Conservation (phyloP, 768 basidiomycete species). For the Tubosaeta sp. region DNA sequence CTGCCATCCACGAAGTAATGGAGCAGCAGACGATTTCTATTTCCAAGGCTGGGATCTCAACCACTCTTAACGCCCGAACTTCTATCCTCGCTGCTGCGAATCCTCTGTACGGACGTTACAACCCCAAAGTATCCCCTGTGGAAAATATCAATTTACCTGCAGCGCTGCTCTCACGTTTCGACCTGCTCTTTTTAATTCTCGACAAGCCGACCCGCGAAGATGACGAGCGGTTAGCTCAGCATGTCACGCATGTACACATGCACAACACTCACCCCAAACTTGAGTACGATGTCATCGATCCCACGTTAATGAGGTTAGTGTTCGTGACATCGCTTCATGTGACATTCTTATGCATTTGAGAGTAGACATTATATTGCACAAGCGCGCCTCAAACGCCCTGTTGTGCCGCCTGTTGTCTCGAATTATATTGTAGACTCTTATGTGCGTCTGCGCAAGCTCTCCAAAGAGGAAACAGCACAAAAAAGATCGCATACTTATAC, state of each 20-base stretch:
- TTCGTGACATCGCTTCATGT: background rate
- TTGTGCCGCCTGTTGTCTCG: slow-evolving; percentile 85
- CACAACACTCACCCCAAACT: slow-evolving; percentile 84
- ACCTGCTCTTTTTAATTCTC: slow-evolving; percentile 92
- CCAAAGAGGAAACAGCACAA: slow-evolving; percentile 84
- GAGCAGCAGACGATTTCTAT: slow-evolving; percentile 99
- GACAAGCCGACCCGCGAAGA: slow-evolving; percentile 95
- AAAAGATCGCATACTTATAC: slow-evolving; percentile 93
- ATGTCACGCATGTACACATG: slow-evolving; percentile 99
- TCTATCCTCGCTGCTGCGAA: slow-evolving; percentile 98
- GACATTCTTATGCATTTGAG: slow-evolving; percentile 1
- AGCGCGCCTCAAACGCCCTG: slow-evolving; percentile 83
- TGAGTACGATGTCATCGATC: slow-evolving; percentile 80
- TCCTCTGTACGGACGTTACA: slow-evolving; percentile 96
- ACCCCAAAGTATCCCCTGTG: slow-evolving; percentile 94
- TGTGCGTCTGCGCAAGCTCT: slow-evolving; percentile 88
- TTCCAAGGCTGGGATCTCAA: slow-evolving; percentile 98
- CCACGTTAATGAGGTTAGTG: slow-evolving; percentile 78
- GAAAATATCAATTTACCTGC: slow-evolving; percentile 99
- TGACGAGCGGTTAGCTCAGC: slow-evolving; percentile 93
- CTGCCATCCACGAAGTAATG: slow-evolving; percentile 99
- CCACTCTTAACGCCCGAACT: slow-evolving; percentile 94
- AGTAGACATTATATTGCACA: slow-evolving; percentile 89
- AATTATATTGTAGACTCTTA: slow-evolving; percentile 94
- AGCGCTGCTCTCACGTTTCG: slow-evolving; percentile 93